Evolutionary conservation across 2,329 filamentous ascomycete genomes (phyloP), one percentile per base, ranked within the genome.

Genomic region (Fusarium sambucinum): DNA sequence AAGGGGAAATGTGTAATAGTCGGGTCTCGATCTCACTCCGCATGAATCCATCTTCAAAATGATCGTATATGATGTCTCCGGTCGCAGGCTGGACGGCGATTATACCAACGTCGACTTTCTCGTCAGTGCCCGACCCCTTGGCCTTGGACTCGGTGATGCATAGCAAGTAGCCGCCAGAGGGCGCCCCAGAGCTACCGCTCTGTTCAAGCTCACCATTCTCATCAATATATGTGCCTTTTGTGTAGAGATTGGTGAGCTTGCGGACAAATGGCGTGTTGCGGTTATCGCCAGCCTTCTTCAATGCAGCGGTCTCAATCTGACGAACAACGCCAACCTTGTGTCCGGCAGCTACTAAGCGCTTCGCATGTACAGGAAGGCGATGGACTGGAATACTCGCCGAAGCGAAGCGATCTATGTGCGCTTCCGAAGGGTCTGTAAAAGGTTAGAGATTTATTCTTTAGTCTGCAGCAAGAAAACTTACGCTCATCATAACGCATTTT

Each of bases 31-130:
- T 92, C 77, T 99, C 96, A 73, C 91, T 94, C 48, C 96, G 87
- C 95, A 99, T 97, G 80, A 98, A 98, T 3, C 95, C 94, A 75
- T 99, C 96, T 72, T 98, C 93, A 73, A 99, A 99, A 61, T 91
- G 90, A 75, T 99, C 96, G 74, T 97, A 96, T 57, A 98, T 91
- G 72, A 99, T 93, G 77, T 98, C 95, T 57, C 96, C 96, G 0
- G 96, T 99, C 1, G 93, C 92, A 11, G 96, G 96, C 74, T 99
- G 96, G 6, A 99, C 96, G 27, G 96, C 96, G 23, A 99, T 85
- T 59, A 99, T 88, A 2, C 96, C 96, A 25, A 98, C 90, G 57
- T 96, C 89, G 2, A 98, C 95, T 75, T 92, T 97, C 77, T 99
- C 96, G 75, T 98, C 95, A 1, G 93, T 94, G 3, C 93, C 93